A percentile compares a stretch with the other conserved stretches of the same genome.
These are phyloP conservation scores for Hygrophorus pudorinus DNA, from an alignment of 768 basidiomycete species.

Conservation along the genomic window DNA sequence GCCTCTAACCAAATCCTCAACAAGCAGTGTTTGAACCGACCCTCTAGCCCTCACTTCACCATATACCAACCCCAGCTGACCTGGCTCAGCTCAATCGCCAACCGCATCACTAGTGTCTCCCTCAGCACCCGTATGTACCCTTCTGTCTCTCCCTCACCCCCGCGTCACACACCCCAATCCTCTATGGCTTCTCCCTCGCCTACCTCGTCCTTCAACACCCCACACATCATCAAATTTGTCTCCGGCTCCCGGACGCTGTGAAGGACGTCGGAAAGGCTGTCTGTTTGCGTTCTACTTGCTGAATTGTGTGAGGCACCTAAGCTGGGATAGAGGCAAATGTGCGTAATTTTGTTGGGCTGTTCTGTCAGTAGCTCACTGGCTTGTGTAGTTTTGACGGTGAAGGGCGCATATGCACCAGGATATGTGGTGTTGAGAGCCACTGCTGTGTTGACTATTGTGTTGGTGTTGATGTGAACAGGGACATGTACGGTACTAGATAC, in stretches of 20 bases:
- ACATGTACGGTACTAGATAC: no score
- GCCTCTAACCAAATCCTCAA: slow-evolving; percentile 63
- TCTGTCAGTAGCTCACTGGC: no score
- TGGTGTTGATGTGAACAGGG: slow-evolving; percentile 45
- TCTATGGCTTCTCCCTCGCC: slow-evolving; percentile 81
- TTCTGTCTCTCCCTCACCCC: neutral
- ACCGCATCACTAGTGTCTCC: slow-evolving; percentile 77
- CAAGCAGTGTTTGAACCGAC: slow-evolving; percentile 79
- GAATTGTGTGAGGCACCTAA: slow-evolving; percentile 86
- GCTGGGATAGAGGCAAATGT: slow-evolving; percentile 89
- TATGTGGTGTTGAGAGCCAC: slow-evolving; percentile 80
- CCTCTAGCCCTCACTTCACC: slow-evolving; percentile 88
- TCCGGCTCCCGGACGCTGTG: slow-evolving; percentile 63
- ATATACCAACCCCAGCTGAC: slow-evolving; percentile 96
- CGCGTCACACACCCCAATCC: slow-evolving; percentile 35
- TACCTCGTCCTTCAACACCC: slow-evolving; percentile 83
- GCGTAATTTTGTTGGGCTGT: slow-evolving; percentile 26
- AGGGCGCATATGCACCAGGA: slow-evolving; percentile 69
- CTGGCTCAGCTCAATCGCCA: slow-evolving; percentile 76
- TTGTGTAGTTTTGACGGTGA: slow-evolving; percentile 62
- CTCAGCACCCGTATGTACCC: slow-evolving; percentile 58
- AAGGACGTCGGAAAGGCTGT: slow-evolving; percentile 71
- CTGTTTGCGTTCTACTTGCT: slow-evolving; percentile 80
- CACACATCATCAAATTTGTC: slow-evolving; percentile 64
- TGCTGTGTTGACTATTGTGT: slow-evolving; percentile 60